Evolutionary conservation across 352 stramenopile species (phyloP), one percentile per base, ranked within the genome.

Genomic region (Lagenidium sp.): DNA sequence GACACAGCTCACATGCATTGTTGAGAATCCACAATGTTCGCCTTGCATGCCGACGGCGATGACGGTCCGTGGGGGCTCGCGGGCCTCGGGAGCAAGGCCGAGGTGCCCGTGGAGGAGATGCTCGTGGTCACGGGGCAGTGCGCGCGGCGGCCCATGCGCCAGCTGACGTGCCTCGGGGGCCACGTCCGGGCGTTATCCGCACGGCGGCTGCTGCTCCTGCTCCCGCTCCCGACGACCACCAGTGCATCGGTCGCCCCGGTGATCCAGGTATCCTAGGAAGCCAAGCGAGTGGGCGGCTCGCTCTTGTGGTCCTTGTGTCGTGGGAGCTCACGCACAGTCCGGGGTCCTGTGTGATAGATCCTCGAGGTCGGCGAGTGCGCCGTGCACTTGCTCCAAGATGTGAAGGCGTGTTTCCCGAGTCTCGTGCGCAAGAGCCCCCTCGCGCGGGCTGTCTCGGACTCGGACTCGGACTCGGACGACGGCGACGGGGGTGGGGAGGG

Each of bases 351-450:
- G 8, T 15, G 28, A 32, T 32, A 85, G 47, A 52, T 85, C 20
- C 41, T 89, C 16, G 73, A 85, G 36, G 57, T 78, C 16, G 77
- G 77, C 20, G 73, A 85, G 47, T 40, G 61, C 28, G 71, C 73
- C 1, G 67, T 65, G 21, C 55, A 66, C 4, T 73, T 89, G 19
- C 44, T 77, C 6, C 60, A 67, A 19, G 66, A 75, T 25, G 57
- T 82, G 25, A 57, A 62, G 38, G 57, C 58, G 15, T 86, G 73
- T 38, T 89, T 89, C 47, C 77, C 77, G 3, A 82, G 57, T 25
- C 49, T 89, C 13, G 67, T 86, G 50, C 64, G 67, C 22, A 56
- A 51, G 36, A 82, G 65, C 41, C 68, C 60, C 6, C 42, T 83
- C 40, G 48, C 57, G 6, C 43, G 38, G 13, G 32, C 56, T 2